phyloP scores from a whole-genome alignment of 257 asterid genomes.

The Verbena officinalis region DNA sequence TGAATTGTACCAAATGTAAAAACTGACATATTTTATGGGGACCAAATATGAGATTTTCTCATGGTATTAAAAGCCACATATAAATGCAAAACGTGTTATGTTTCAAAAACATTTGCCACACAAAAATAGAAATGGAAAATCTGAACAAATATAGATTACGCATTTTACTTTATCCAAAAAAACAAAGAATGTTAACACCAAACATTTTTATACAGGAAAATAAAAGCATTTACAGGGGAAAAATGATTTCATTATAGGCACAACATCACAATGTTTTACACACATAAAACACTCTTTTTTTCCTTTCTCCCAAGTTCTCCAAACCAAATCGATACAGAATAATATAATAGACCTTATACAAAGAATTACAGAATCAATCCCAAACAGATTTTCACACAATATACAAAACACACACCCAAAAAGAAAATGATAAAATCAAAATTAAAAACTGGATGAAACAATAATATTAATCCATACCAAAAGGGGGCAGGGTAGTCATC shows the following conservation, averaged over 20 bases:
- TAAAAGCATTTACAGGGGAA: neutral
- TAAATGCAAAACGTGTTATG: too few species aligned
- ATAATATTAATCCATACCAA: constrained; percentile 18
- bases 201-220: too few species aligned
- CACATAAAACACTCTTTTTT: constrained; percentile 30
- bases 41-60: too few species aligned
- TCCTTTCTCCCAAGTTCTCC: constrained; percentile 18
- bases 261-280: constrained; percentile 27
- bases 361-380: constrained; percentile 35
- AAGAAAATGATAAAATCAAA: constrained; percentile 35
- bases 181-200: too few species aligned
- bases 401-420: constrained; percentile 39
- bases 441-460: constrained; percentile 34
- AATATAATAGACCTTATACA: constrained; percentile 23
- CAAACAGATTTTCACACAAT: constrained; percentile 41
- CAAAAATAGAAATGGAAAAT: too few species aligned
- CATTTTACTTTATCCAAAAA: too few species aligned
- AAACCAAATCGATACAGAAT: constrained; percentile 28
- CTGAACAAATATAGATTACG: too few species aligned
- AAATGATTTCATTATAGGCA: constrained; percentile 38
- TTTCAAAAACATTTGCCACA: too few species aligned
- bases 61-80: too few species aligned
- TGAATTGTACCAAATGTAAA: too few species aligned
- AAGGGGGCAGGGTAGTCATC: constrained; percentile 28
- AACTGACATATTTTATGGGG: too few species aligned